Conservation (phyloP, 257 asterid genomes). For the Solanum chaucha region DNA sequence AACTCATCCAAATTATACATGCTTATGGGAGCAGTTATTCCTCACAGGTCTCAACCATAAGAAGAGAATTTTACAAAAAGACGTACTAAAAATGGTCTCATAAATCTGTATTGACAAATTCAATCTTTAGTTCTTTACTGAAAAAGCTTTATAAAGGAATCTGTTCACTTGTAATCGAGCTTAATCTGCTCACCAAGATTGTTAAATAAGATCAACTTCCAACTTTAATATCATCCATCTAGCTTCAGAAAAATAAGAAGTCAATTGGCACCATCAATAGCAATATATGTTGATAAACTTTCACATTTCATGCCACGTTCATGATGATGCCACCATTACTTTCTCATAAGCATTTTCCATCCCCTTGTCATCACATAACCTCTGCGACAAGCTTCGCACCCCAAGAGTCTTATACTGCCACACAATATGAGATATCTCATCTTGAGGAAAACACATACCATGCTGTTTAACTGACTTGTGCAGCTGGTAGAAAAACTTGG, state of each 20-base stretch:
- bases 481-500: conserved; percentile 62
- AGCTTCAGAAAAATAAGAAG: not conserved
- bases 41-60: not conserved
- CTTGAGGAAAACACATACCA: conserved; percentile 64
- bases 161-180: not conserved
- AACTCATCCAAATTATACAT: not conserved
- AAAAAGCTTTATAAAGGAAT: not conserved
- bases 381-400: conserved; percentile 22
- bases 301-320: not conserved
- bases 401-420: conserved; percentile 85
- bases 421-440: conserved; percentile 61
- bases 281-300: not conserved
- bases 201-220: not conserved
- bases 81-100: not conserved
- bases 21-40: not conserved
- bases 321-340: not conserved
- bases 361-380: conserved; percentile 18
- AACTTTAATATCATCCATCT: not conserved
- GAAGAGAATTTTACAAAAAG: not conserved
- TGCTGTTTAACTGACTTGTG: conserved; percentile 48
- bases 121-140: not conserved
- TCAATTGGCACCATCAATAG: not conserved
- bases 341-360: conserved; percentile 9
- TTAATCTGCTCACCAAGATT: not conserved
- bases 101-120: not conserved